Base-by-base conservation (phyloP, 1,139 yeast genomes). In the Saccharomyces hybrid region DNA sequence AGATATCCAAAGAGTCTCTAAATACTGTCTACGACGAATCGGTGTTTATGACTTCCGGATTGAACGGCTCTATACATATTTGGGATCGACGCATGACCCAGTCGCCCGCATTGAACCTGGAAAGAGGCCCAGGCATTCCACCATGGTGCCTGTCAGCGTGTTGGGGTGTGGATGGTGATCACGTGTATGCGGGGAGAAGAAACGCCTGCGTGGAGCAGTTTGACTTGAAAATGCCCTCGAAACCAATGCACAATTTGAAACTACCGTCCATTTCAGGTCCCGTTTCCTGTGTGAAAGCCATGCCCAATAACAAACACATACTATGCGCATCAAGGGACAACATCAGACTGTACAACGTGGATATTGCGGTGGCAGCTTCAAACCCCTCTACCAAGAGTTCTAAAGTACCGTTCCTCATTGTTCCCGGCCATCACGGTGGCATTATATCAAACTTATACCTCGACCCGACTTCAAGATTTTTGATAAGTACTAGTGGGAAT, bases 131-230 rank as follows among this genome's bases (percentile, higher is more conserved):
- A 5, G 82, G 82, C 0, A 79, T 84, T 0, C 96, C 98, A 0
- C 99, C 99, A 0, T 93, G 98, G 98, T 86, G 96, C 71, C 84
- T 87, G 80, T 80, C 89, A n/a, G 84, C 96, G 0, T 81, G 89
- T 53, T 95, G 98, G 98, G 85, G 96, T 4, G 76, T 78, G 54
- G 84, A 85, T 64, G 99, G 99, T 7, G 84, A 88, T 57, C 77
- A 75, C 50, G 78, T 91, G 12, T 93, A 78, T 64, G 90, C 84
- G 2, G 99, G 99, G 0, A 79, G 99, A 60, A 80, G 99, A 68
- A 93, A 91, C 68, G 86, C 95, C 49, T 78, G 86, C 0, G 90
- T 91, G 3, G 98, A 93, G 62, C 96, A 89, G 68, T 84, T 84
- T 58, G 89, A 90, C 49, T 65, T 93, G 14, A 80, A 84, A 51